Evolutionary conservation across 78 protist genomes (phyloP).

Genomic region (Diacronema lutheri): DNA sequence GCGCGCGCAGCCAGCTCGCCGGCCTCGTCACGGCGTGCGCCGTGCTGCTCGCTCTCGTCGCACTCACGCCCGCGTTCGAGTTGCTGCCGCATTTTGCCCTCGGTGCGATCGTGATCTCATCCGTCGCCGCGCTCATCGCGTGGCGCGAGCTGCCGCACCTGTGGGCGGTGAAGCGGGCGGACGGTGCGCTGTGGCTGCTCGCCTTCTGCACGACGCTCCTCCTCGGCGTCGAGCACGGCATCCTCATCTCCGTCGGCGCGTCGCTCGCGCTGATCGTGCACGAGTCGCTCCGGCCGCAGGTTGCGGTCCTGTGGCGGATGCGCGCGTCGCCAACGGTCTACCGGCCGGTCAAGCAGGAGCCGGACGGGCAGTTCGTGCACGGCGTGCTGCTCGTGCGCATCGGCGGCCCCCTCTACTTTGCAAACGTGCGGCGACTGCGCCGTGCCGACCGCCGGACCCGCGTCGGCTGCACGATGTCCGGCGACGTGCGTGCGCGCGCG

Average conservation of each 20-base stretch:
- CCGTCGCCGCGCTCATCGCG: background rate
- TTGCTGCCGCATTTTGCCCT: slow-evolving; percentile 8
- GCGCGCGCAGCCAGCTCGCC: slow-evolving; percentile 6
- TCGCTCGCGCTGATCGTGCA: background rate
- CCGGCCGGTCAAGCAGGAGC: slow-evolving; percentile 8
- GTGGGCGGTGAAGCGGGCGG: background rate
- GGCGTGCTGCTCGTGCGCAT: slow-evolving; percentile 26
- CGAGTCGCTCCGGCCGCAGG: slow-evolving; percentile 30
- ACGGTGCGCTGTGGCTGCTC: background rate
- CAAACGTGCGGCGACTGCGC: slow-evolving; percentile 17
- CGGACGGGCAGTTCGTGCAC: background rate
- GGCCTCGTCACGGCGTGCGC: background rate
- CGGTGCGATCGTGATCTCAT: slow-evolving; percentile 24
- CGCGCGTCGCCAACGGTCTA: background rate
- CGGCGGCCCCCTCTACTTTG: slow-evolving; percentile 28
- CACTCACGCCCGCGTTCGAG: background rate
- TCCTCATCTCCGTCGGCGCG: background rate
- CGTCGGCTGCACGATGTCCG: background rate
- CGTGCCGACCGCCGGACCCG: background rate
- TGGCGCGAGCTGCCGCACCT: background rate
- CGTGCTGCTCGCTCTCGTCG: background rate
- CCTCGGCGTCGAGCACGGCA: slow-evolving; percentile 16
- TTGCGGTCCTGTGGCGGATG: slow-evolving; percentile 3
- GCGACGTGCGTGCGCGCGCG: background rate
- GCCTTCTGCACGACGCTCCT: slow-evolving; percentile 17